A percentile compares a stretch with the other conserved stretches of the same genome.
Evolutionary conservation across 768 basidiomycete genomes (phyloP).

Genomic region (Epithele typhae): DNA sequence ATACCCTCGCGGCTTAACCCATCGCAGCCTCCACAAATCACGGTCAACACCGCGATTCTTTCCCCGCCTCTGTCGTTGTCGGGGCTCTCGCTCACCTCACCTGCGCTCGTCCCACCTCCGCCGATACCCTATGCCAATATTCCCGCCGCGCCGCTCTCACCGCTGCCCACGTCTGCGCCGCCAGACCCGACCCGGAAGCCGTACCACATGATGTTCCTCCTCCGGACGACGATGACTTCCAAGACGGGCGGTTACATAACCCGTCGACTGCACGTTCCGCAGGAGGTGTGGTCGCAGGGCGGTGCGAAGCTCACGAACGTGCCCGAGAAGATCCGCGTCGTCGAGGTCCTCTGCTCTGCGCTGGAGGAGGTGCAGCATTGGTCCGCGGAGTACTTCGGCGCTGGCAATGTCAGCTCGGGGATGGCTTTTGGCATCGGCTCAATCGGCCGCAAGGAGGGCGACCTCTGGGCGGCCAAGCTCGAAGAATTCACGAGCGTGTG

Average conservation of each 20-base stretch:
- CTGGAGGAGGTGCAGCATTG: constrained; percentile 72
- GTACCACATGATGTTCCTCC: constrained; percentile 84
- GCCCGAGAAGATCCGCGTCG: constrained; percentile 81
- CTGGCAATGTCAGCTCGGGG: constrained; percentile 73
- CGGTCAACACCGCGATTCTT: constrained; percentile 48
- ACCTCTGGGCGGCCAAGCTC: constrained; percentile 70
- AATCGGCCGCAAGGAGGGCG: constrained; percentile 72
- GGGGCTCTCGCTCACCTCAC: constrained; percentile 23
- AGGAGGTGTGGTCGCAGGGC: constrained; percentile 88
- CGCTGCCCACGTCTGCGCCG: constrained; percentile 70
- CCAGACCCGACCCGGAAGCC: constrained; percentile 75
- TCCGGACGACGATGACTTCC: constrained; percentile 74
- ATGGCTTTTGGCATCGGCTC: constrained; percentile 72
- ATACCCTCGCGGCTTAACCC: constrained; percentile 57
- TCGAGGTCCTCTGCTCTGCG: constrained; percentile 73
- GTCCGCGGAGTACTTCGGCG: constrained; percentile 73
- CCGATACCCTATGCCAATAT: constrained; percentile 50
- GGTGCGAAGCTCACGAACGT: constrained; percentile 81
- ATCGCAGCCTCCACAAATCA: constrained; percentile 40
- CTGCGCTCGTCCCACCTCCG: constrained; percentile 41
- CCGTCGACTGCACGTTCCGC: constrained; percentile 79
- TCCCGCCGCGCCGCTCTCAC: constrained; percentile 73
- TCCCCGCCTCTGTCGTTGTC: constrained; percentile 33
- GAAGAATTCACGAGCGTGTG: constrained; percentile 80
- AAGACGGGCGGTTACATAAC: constrained; percentile 87